phyloP scores from a whole-genome alignment of 768 basidiomycete species.

The Lactifluus hygrophoroides region DNA sequence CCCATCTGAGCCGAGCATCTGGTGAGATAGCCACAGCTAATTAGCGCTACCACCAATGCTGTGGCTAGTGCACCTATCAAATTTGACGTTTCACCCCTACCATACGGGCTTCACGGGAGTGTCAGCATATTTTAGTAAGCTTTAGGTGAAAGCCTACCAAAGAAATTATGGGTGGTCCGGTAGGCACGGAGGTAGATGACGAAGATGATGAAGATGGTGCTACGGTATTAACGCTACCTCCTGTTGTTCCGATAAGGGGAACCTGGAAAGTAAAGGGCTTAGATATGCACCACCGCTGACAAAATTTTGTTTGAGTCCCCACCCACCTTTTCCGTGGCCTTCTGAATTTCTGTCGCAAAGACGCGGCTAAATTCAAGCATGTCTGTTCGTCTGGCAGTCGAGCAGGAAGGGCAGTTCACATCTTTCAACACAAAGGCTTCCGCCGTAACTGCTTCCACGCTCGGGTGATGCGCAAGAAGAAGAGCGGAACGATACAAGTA shows the following conservation, averaged over 20 bases:
- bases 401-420: not conserved
- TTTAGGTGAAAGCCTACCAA: not conserved
- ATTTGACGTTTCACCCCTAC: not conserved
- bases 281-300: not conserved
- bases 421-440: not conserved
- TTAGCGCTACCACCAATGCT: too few relatives aligned
- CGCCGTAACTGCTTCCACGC: not conserved
- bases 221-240: not conserved
- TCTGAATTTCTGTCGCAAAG: not conserved
- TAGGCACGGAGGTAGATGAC: not conserved
- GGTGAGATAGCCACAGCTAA: too few relatives aligned
- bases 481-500: slow-evolving; percentile 8
- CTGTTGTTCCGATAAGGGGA: not conserved
- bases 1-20: too few relatives aligned
- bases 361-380: slow-evolving; percentile 1
- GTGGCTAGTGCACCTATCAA: too few relatives aligned
- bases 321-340: not conserved
- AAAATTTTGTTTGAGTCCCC: not conserved
- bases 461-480: slow-evolving; percentile 5
- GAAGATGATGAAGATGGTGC: not conserved
- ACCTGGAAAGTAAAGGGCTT: not conserved
- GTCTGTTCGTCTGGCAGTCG: not conserved
- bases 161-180: not conserved
- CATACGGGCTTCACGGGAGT: not conserved
- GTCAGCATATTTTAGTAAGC: not conserved